Base-by-base conservation (phyloP, 768 basidiomycete species). In the Mycena pura region DNA sequence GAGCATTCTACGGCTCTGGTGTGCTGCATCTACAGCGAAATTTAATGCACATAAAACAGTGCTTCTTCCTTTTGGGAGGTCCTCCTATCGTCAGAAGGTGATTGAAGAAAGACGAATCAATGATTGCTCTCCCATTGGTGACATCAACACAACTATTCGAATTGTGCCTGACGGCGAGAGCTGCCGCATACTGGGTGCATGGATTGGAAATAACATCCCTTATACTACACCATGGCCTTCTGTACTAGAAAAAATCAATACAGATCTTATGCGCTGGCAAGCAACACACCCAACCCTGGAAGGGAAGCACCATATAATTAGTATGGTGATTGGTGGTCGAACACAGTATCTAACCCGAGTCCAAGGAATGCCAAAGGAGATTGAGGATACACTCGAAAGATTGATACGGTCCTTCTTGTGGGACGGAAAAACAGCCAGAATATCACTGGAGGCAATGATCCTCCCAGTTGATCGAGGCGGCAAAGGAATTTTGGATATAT, bases 11-110 rank as follows among this genome's bases (percentile, higher is more conserved):
- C 25, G 70, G 0, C 27, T 34, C 0, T 84, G 82, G 82, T 83
- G 78, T 57, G 28, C 24, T 0, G 78, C 73, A 15, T 76, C 76
- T 17, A 65, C 72, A 0, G 80, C 79, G 0, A 77, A 76, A 47
- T 83, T 82, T 61, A 83, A 82, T 44, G 49, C 63, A 0, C 46
- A 58, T 0, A 84, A 84, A 63, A 82, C 51, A 5, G 29, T 53
- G 10, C 2, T 43, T 5, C 19, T 31, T 6, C 51, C 51, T 13
- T 43, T 53, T 53, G 38, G 51, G 5, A n/a, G 39, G 19, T 1
- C 38, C 11, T 1, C 5, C 3, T 53, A 41, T 43, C 38, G 51
- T 3, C 6, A 9, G 21, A 53, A 41, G 10, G 51, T 53, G 5
- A 2, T 53, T 1, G 5, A 19, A 1, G 51, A 53, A 14, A 28